A percentile compares a stretch with the other conserved stretches of the same genome.
phyloP scores from a whole-genome alignment of 495 filamentous ascomycete species.

The Tuber microsphaerosporum region DNA sequence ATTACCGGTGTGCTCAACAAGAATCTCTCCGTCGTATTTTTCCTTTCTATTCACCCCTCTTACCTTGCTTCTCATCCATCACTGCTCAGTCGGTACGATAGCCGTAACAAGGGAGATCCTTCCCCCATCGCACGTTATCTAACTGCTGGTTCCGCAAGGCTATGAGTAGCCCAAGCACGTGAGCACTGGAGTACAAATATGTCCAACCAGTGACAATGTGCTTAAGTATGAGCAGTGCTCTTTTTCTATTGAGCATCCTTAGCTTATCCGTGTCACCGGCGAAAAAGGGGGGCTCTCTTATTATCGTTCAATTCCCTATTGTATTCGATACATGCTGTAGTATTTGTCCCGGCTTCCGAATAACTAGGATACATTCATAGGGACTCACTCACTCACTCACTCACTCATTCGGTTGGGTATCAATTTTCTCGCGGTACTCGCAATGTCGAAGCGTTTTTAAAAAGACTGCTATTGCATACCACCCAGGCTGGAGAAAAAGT shows the following conservation, averaged over 20 bases:
- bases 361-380: background rate
- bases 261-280: background rate
- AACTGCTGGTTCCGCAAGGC: background rate
- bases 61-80: background rate
- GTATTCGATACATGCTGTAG: background rate
- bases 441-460: too few relatives aligned
- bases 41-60: background rate
- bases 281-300: background rate
- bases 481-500: too few relatives aligned
- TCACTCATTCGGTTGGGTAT: background rate
- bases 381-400: background rate
- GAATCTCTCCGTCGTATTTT: background rate
- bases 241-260: background rate
- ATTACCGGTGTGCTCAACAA: background rate
- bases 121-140: background rate
- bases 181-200: background rate
- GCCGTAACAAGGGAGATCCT: background rate
- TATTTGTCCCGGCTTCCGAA: background rate
- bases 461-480: too few relatives aligned
- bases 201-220: background rate
- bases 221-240: background rate
- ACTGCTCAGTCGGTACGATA: background rate
- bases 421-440: background rate
- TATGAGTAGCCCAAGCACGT: background rate
- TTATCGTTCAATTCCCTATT: background rate